Percentiles rank a stretch among this genome's conserved stretches.
Conservation (phyloP, 2,329 filamentous ascomycete species). For the Exophiala sp. region DNA sequence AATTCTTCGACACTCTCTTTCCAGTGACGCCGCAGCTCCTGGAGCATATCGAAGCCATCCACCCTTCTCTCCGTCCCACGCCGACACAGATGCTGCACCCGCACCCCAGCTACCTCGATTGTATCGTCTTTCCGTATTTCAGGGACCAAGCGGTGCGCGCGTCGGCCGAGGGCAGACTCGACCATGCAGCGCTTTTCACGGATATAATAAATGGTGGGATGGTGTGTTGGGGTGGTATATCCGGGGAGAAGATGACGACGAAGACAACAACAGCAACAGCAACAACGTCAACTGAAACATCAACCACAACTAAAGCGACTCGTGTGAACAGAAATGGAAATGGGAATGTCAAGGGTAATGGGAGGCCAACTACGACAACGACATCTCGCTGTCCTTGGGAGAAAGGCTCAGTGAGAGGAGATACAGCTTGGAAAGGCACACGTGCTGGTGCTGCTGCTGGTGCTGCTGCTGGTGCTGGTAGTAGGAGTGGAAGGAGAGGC, state of each 20-base stretch:
- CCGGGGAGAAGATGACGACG: slow-evolving; percentile 1
- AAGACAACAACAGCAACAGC: too few species aligned
- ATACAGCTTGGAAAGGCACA: too few species aligned
- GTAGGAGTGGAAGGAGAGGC: slow-evolving; percentile 23
- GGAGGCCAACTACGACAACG: too few species aligned
- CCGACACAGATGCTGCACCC: slow-evolving; percentile 15
- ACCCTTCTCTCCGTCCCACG: slow-evolving; percentile 13
- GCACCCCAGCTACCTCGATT: slow-evolving; percentile 25
- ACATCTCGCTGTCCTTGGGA: too few species aligned
- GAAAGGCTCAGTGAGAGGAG: too few species aligned
- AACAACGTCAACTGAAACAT: too few species aligned
- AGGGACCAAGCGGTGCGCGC: slow-evolving; percentile 21
- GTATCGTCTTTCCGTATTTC: slow-evolving; percentile 24
- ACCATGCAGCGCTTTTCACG: slow-evolving; percentile 37
- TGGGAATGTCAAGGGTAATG: too few species aligned
- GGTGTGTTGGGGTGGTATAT: slow-evolving; percentile 36
- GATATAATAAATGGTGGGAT: slow-evolving; percentile 36
- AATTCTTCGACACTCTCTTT: too few species aligned
- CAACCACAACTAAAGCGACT: too few species aligned
- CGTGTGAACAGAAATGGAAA: too few species aligned
- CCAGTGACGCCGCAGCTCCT: slow-evolving; percentile 10
- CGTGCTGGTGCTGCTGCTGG: too few species aligned
- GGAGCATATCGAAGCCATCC: slow-evolving; percentile 12
- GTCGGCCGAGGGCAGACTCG: slow-evolving; percentile 26
- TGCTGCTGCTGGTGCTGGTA: too few species aligned